Base-by-base conservation (phyloP, 345 rosid species). In the Eucalyptus regnans region DNA sequence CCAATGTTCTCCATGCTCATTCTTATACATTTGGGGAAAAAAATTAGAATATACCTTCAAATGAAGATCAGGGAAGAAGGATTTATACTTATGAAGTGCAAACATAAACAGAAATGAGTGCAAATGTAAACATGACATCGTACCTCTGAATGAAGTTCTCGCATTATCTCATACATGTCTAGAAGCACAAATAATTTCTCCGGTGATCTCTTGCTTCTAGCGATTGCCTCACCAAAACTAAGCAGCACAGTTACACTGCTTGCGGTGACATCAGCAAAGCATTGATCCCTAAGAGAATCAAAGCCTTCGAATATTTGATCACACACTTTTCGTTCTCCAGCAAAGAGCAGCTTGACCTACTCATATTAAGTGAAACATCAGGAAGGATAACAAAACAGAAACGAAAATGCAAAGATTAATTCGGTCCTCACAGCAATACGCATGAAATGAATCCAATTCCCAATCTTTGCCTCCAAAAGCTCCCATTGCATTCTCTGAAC, bases 401-500 rank as follows among this genome's bases (percentile, higher is more conserved):
- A 86, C 51, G 87, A 71, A 41, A 33, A 50, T 31, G 41, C 37
- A 37, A 37, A 49, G 20, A 87, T 41, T 46, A 46, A 80, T 52
- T 50, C 13, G 87, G 46, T 91, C 49, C 98, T 97, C 92, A 98
- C 99, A 91, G 99, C 98, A 91, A 97, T 98, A 76, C 99, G 99
- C 98, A 97, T 98, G 90, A 95, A 97, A 93, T 98, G 99, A 91
- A 97, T 98, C 99, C 99, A 98, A 52, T 95, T 96, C 89, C 98
- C 98, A 87, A 97, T 98, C 94, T 98, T 98, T 86, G 98, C 97
- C 94, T 98, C 99, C 93, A 98, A 93, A 89, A 95, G 97, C 93
- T 97, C 99, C 99, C 99, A 98, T 68, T 94, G 99, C 99, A 97
- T 95, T 95, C 94, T 95, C 93, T 96, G 99, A 88, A 98, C 98